A percentile compares a stretch with the other conserved stretches of the same genome.
phyloP scores from a whole-genome alignment of 2,329 filamentous ascomycete genomes.

The Nectriaceae sp. region DNA sequence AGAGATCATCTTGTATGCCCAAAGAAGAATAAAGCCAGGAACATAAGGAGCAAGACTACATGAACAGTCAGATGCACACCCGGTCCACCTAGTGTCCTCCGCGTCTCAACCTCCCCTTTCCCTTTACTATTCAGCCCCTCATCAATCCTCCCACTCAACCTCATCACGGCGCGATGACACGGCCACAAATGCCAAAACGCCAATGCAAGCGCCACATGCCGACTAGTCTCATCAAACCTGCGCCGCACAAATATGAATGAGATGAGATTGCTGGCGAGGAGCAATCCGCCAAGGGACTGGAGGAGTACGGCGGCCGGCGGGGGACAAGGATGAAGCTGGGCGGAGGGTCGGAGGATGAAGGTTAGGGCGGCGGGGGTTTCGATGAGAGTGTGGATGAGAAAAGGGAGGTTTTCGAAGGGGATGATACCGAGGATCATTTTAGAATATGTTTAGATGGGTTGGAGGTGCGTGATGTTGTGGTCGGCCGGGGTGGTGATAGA shows the following conservation, averaged over 20 bases:
- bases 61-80: slow-evolving; percentile 48
- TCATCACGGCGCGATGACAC: slow-evolving; percentile 42
- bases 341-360: slow-evolving; percentile 45
- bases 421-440: slow-evolving; percentile 7
- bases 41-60: slow-evolving; percentile 36
- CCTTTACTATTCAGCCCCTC: slow-evolving; percentile 11
- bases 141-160: slow-evolving; percentile 13
- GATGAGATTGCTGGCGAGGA: slow-evolving; percentile 47
- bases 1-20: slow-evolving; percentile 8
- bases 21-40: slow-evolving; percentile 28
- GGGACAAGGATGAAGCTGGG: slow-evolving; percentile 45
- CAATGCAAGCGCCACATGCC: slow-evolving; percentile 41
- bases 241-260: slow-evolving; percentile 39
- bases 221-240: slow-evolving; percentile 33
- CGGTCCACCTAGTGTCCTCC: slow-evolving; percentile 46
- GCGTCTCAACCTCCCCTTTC: not conserved
- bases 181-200: slow-evolving; percentile 54
- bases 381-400: slow-evolving; percentile 39
- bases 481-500: not conserved
- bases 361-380: slow-evolving; percentile 46
- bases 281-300: slow-evolving; percentile 49
- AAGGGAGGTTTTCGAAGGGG: slow-evolving; percentile 30
- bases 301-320: slow-evolving; percentile 44
- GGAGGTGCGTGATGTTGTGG: not conserved
- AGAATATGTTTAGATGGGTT: not conserved